Evolutionary conservation across 495 filamentous ascomycete species (phyloP), one percentile per base, ranked within the genome.

Genomic region (Viridothelium virens): DNA sequence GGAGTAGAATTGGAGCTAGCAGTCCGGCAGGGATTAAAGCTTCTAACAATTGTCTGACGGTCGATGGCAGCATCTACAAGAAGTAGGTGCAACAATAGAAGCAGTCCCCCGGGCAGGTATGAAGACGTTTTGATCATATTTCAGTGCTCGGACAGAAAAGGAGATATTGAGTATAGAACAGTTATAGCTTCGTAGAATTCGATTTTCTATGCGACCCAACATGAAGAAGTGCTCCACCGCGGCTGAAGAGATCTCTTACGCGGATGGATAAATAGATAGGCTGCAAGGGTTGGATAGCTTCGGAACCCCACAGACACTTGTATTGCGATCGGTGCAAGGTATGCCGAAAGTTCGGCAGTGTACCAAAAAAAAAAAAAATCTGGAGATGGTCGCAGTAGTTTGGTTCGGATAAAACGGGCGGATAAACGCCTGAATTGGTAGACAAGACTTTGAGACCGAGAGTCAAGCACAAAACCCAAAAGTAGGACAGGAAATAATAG

Each of bases 1-100:
- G 81, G 81, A 3, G 81, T 82, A 18, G 74, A 73, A 33, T 69
- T 66, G 34, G 68, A 37, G 41, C 67, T 67, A 18, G 66, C 61
- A 53, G 69, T 71, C 6, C 71, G 64, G 16, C 53, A 39, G 18
- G 68, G 69, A 63, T 71, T 73, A 50, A 70, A 73, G 37, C 61
- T 67, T 2, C 61, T 64, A 31, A 73, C 65, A 25, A 73, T 65
- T 10, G 66, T 47, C 31, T 70, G 11, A n/a, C 48, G 48, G 2
- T 53, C 18, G 18, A 53, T 53, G 18, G n/a, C 12, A 53, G 48
- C 48, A 16, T 53, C 48, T 53, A n/a, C n/a, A 53, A 2, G 16
- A 53, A 53, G 1, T 18, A 18, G 18, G 5, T 14, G 16, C 5
- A 25, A 14, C 11, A 5, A 11, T 18, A 53, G 18, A 16, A 53